Evolutionary conservation across 179 eudicot genomes (phyloP).

Genomic region (Nepenthes alata): DNA sequence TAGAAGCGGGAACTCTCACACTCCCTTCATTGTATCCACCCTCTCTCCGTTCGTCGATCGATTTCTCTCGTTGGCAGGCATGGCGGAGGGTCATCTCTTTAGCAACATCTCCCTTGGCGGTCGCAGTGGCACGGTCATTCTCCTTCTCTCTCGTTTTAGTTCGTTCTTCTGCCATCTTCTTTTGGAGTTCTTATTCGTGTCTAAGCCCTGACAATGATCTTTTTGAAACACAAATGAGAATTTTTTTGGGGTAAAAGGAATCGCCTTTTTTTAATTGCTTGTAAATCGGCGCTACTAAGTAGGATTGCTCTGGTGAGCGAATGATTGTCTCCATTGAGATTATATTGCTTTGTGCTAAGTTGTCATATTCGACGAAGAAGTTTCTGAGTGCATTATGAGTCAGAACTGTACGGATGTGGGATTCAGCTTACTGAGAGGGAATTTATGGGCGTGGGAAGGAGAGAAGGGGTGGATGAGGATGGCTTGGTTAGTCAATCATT

Average conservation of each 20-base stretch:
- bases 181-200: background rate
- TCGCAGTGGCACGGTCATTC: constrained; percentile 81
- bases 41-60: background rate
- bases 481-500: too few relatives aligned
- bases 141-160: constrained; percentile 3
- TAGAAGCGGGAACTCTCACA: too few relatives aligned
- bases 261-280: background rate
- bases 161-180: background rate
- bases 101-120: constrained; percentile 81
- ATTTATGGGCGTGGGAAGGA: too few relatives aligned
- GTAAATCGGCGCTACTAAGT: background rate
- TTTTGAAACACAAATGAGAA: background rate
- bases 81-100: constrained; percentile 75
- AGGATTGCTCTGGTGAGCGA: background rate
- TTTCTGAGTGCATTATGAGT: too few relatives aligned
- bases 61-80: constrained; percentile 4
- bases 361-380: too few relatives aligned
- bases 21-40: too few relatives aligned
- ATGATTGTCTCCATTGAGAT: too few relatives aligned
- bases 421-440: too few relatives aligned
- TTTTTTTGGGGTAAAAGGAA: background rate
- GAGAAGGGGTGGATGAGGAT: too few relatives aligned
- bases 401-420: too few relatives aligned
- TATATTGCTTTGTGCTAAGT: too few relatives aligned
- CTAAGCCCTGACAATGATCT: constrained; percentile 23